phyloP scores from a whole-genome alignment of 1,284 basidiomycete species.

The Apiotrichum laibachii region DNA sequence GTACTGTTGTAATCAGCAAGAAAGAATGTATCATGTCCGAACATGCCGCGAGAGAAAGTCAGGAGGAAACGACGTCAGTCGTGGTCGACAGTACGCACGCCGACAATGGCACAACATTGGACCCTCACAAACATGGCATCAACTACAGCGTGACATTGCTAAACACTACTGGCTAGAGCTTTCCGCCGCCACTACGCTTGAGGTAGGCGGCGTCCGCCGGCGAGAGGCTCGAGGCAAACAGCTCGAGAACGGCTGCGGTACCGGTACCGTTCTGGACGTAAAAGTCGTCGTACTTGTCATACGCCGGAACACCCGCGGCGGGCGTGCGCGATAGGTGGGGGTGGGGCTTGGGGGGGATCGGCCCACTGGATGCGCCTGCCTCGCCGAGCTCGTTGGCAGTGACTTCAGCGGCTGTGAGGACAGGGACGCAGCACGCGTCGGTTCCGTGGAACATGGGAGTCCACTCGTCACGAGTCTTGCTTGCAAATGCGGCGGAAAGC shows the following conservation, averaged over 20 bases:
- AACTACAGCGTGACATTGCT: too few species aligned
- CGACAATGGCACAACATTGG: too few species aligned
- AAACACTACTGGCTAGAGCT: constrained; percentile 1
- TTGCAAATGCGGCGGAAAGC: constrained; percentile 9
- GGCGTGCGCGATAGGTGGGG: constrained; percentile 13
- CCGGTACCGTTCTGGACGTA: constrained; percentile 7
- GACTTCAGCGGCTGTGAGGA: constrained; percentile 12
- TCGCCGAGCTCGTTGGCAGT: constrained; percentile 7
- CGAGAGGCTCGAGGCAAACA: neutral
- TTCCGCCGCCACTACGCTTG: constrained; percentile 5
- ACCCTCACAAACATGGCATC: too few species aligned
- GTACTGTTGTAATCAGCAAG: neutral
- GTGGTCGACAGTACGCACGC: too few species aligned
- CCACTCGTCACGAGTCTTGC: constrained; percentile 18
- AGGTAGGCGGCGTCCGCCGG: constrained; percentile 6
- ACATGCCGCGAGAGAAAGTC: too few species aligned
- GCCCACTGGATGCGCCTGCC: neutral
- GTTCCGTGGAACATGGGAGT: constrained; percentile 14
- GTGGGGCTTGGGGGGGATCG: constrained; percentile 9
- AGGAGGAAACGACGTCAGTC: too few species aligned
- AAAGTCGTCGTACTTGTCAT: constrained; percentile 5
- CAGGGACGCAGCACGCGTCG: constrained; percentile 17
- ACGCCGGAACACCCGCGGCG: neutral
- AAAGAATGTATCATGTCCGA: neutral
- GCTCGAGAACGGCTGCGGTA: neutral